phyloP scores from a whole-genome alignment of 2,329 filamentous ascomycete species.

The Arthrinium phaeospermum region DNA sequence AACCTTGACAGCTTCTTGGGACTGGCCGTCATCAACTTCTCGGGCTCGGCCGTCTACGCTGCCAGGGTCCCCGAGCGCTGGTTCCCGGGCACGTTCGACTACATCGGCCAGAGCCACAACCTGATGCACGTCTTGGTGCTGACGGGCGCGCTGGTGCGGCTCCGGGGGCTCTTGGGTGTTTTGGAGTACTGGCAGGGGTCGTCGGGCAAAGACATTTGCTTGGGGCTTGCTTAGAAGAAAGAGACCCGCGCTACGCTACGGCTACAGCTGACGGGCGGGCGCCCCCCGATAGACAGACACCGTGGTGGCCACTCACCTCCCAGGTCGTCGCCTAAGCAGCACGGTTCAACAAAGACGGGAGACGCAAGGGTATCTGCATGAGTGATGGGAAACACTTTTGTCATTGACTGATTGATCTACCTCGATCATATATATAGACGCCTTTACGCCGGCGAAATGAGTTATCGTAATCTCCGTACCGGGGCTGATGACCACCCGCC shows the following conservation, averaged over 20 bases:
- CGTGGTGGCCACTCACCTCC: no score
- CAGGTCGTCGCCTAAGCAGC: neutral
- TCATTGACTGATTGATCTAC: neutral
- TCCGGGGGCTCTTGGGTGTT: constrained; percentile 22
- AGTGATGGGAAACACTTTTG: neutral
- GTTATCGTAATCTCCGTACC: neutral
- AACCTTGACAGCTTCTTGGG: constrained; percentile 34
- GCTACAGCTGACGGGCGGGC: neutral
- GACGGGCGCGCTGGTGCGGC: constrained; percentile 30
- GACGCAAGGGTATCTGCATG: neutral
- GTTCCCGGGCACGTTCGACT: constrained; percentile 35
- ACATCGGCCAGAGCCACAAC: constrained; percentile 35
- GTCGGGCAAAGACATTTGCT: neutral
- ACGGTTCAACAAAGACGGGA: neutral
- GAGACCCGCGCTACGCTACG: no score
- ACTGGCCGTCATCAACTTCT: constrained; percentile 36
- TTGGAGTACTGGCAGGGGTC: neutral
- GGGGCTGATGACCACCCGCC: no score
- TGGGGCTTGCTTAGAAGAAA: neutral
- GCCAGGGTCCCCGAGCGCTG: constrained; percentile 37
- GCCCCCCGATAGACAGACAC: neutral
- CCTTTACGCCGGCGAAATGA: neutral
- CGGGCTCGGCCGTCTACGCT: constrained; percentile 35
- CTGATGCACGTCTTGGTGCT: constrained; percentile 35
- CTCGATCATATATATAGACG: neutral